Conservation (phyloP, 192 early-diverging fungal species). For the Backusella australiensis region DNA sequence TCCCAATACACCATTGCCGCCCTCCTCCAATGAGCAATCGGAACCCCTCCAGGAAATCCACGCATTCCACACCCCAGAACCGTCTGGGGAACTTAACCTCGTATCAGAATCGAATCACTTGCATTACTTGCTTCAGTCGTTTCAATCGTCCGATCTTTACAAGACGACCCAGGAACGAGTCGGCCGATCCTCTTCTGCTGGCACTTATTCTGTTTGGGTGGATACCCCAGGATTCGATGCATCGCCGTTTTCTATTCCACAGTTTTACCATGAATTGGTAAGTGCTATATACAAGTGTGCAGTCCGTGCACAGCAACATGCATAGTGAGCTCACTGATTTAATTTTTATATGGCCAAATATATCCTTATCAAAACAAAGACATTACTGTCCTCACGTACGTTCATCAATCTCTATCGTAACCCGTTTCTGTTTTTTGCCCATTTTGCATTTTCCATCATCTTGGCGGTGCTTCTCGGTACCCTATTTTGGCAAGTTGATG, state of each 20-base stretch:
- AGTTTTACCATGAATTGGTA: conserved; percentile 32
- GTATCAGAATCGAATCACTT: conserved; percentile 29
- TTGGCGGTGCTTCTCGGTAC: conserved; percentile 65
- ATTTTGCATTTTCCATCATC: conserved; percentile 49
- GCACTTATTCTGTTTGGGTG: conserved; percentile 16
- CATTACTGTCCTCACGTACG: conserved; percentile 39
- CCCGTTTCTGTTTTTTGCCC: conserved; percentile 55
- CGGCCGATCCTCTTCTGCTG: background rate
- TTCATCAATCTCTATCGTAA: conserved; percentile 52
- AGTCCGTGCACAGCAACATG: too few species aligned
- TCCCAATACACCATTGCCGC: conserved; percentile 15
- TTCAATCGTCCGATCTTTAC: conserved; percentile 15
- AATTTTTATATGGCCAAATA: background rate
- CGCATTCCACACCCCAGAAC: background rate
- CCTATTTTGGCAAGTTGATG: conserved; percentile 60
- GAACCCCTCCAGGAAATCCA: conserved; percentile 6
- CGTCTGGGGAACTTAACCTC: conserved; percentile 19
- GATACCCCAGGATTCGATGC: background rate
- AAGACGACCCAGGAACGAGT: background rate
- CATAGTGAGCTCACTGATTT: background rate
- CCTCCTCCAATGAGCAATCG: background rate
- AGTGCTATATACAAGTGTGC: background rate
- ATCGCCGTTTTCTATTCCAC: conserved; percentile 16
- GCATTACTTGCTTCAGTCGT: conserved; percentile 24
- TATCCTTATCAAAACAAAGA: conserved; percentile 8